A percentile compares a stretch with the other conserved stretches of the same genome.
Conservation (phyloP, 2,329 filamentous ascomycete species). For the Nemania diffusa region DNA sequence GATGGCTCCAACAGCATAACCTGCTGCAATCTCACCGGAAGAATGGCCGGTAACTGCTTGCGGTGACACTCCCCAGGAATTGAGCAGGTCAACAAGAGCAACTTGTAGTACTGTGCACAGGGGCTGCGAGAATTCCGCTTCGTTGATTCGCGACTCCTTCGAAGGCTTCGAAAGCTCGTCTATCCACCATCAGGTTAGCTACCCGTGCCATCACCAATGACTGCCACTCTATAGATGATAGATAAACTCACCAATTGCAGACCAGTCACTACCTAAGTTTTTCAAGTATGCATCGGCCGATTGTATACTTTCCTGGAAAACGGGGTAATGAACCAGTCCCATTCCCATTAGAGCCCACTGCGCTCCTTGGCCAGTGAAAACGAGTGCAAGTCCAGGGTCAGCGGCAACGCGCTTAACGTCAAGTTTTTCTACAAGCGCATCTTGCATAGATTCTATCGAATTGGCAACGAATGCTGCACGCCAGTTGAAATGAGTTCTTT, state of each 20-base stretch:
- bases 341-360: slow-evolving; percentile 57
- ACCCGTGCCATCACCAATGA: not conserved
- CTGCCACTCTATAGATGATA: not conserved
- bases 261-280: slow-evolving; percentile 17
- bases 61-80: slow-evolving; percentile 45
- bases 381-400: slow-evolving; percentile 35
- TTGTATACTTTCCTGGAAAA: slow-evolving; percentile 28
- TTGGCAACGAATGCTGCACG: slow-evolving; percentile 21
- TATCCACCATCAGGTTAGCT: slow-evolving; percentile 1
- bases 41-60: slow-evolving; percentile 53
- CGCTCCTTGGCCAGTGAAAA: slow-evolving; percentile 60
- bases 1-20: slow-evolving; percentile 49
- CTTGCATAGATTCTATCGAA: slow-evolving; percentile 11
- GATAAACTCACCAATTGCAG: slow-evolving; percentile 12
- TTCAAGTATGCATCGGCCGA: slow-evolving; percentile 26
- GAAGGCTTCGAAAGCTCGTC: slow-evolving; percentile 28
- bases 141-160: slow-evolving; percentile 21
- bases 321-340: slow-evolving; percentile 36
- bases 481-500: slow-evolving; percentile 31
- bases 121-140: slow-evolving; percentile 31
- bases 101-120: slow-evolving; percentile 49
- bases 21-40: slow-evolving; percentile 54
- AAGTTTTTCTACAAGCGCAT: slow-evolving; percentile 13
- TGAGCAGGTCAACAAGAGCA: slow-evolving; percentile 52
- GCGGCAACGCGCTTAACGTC: slow-evolving; percentile 9